phyloP scores from a whole-genome alignment of 345 rosid genomes.

The Pseudoturritis turrita region DNA sequence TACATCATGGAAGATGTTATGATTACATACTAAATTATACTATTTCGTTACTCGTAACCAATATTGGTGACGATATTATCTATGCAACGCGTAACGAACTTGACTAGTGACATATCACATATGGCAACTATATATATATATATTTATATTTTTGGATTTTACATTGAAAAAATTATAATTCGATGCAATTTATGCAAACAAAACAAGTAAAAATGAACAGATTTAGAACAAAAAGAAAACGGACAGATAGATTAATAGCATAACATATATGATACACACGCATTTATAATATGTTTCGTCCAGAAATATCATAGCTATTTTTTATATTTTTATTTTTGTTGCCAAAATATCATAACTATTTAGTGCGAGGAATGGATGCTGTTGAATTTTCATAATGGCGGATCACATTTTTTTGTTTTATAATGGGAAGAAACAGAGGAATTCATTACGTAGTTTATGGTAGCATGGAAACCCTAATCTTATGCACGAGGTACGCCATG shows the following conservation, averaged over 20 bases:
- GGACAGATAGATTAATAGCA: neutral
- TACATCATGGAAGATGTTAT: neutral
- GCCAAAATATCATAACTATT: slow-evolving; percentile 12
- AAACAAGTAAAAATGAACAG: neutral
- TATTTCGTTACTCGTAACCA: neutral
- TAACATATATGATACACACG: neutral
- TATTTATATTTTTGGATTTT: neutral
- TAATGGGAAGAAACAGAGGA: neutral
- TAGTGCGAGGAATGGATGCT: slow-evolving; percentile 25
- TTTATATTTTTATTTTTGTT: no score
- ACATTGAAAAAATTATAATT: neutral
- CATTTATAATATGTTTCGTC: neutral
- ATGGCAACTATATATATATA: neutral
- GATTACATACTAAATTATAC: neutral
- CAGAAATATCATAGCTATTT: neutral
- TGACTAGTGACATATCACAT: neutral
- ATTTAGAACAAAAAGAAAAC: neutral
- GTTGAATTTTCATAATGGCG: slow-evolving; percentile 10
- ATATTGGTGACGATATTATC: neutral
- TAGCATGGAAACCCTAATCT: slow-evolving; percentile 36
- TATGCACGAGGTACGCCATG: slow-evolving; percentile 33
- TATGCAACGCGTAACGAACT: neutral
- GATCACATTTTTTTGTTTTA: neutral
- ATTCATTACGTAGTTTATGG: slow-evolving; percentile 30
- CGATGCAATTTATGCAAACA: neutral